Conservation (phyloP, 495 filamentous ascomycete genomes). For the Sphaerosporella brunnea region DNA sequence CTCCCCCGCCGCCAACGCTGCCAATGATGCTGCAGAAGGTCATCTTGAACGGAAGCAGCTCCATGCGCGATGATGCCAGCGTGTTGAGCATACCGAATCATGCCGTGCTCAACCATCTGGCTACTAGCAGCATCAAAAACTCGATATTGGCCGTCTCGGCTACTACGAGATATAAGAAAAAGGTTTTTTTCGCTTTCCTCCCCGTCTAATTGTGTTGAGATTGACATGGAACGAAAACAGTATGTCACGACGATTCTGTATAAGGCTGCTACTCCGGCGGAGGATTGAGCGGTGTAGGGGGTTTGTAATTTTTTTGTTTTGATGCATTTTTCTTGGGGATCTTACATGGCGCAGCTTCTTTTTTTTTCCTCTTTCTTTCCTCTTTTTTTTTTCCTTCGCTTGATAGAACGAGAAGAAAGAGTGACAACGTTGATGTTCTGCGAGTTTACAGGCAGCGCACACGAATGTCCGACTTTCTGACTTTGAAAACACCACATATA, state of each 20-base stretch:
- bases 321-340: no score
- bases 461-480: no score
- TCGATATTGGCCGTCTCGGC: slow-evolving; percentile 90
- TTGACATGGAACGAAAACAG: slow-evolving; percentile 32
- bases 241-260: slow-evolving; percentile 97
- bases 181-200: slow-evolving; percentile 39
- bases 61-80: slow-evolving; percentile 94
- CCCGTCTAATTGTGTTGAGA: not conserved
- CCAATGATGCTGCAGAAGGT: slow-evolving; percentile 88
- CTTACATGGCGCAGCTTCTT: no score
- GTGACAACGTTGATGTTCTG: no score
- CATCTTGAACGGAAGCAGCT: slow-evolving; percentile 72
- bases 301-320: no score
- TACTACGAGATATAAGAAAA: slow-evolving; percentile 88
- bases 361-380: no score
- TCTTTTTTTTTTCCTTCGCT: no score
- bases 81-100: slow-evolving; percentile 93
- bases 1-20: slow-evolving; percentile 50
- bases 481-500: no score
- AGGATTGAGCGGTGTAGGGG: no score
- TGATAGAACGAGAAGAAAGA: no score
- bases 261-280: slow-evolving; percentile 47
- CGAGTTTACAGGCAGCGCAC: no score
- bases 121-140: slow-evolving; percentile 97
- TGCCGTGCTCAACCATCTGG: slow-evolving; percentile 87